Evolutionary conservation across 2,329 filamentous ascomycete genomes (phyloP), one percentile per base, ranked within the genome.

Genomic region (Rachicladosporium sp.): DNA sequence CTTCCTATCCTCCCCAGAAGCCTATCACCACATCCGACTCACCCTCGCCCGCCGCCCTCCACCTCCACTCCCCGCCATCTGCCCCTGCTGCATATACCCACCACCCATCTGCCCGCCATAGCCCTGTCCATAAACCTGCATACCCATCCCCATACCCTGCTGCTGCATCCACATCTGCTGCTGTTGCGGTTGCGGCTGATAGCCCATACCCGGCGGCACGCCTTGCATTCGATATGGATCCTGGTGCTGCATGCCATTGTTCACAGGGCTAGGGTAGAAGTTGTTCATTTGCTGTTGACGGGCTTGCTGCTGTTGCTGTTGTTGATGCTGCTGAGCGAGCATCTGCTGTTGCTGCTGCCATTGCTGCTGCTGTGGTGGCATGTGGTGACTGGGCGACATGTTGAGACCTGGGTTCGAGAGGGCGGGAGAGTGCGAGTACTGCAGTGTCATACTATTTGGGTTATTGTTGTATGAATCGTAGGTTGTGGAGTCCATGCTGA

Each of bases 331-430:
- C 33, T 56, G 53, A 4, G 69, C 67, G 15, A 74, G 57, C 50
- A 73, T 67, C 29, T 64, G 63, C 52, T 70, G 67, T 48, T 76
- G 74, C 48, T 77, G 78, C 50, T 76, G 74, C 49, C 73, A 38
- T 49, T 76, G 74, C 49, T 77, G 78, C 50, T 77, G 74, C 49
- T 73, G 68, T 41, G 71, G 68, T 35, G 49, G 53, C 37, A 56
- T 53, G 23, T 27, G 23, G 23, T 27, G 23, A 7, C 23, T 27
- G 5, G 53, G 55, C 37, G 50, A 52, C 12, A 39, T 29, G 13
- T 33, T 33, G 35, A 55, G 45, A 31, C 53, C 54, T n/a, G 52
- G 63, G 32, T 45, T 52, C 4, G 56, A 57, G 46, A 61, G 52
- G 8, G 56, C 52, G 3, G 58, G 57, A 36, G 52, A 57, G 46